Percentiles rank a stretch among this genome's conserved stretches.
These are phyloP conservation scores for Cutaneotrichosporon sp. DNA, from an alignment of 1,284 basidiomycete genomes.

Conservation along the genomic window DNA sequence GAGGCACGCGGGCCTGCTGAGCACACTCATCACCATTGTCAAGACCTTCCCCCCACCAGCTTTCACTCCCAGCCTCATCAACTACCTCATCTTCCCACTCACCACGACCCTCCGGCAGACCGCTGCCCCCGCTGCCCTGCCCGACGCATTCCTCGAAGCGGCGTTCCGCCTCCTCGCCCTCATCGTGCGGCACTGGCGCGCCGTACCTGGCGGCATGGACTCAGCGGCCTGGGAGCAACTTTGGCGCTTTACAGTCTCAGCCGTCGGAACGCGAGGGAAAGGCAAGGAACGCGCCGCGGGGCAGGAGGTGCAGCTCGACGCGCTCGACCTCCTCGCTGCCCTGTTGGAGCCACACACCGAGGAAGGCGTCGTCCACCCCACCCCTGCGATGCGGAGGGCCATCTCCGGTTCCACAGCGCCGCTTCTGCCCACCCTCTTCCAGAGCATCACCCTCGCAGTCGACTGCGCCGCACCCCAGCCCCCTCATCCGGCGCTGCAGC, in stretches of 20 bases:
- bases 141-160: conserved; percentile 76
- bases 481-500: conserved; percentile 64
- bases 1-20: conserved; percentile 60
- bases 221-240: conserved; percentile 73
- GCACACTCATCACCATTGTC: conserved; percentile 60
- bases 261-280: conserved; percentile 61
- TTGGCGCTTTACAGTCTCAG: conserved; percentile 68
- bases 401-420: conserved; percentile 52
- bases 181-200: conserved; percentile 76
- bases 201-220: conserved; percentile 60
- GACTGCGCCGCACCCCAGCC: conserved; percentile 58
- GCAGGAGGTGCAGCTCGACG: conserved; percentile 42
- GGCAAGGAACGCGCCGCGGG: conserved; percentile 59
- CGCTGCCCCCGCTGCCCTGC: conserved; percentile 63
- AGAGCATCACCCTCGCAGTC: conserved; percentile 73
- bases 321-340: conserved; percentile 35
- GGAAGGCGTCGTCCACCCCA: conserved; percentile 54
- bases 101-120: conserved; percentile 75
- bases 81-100: conserved; percentile 83
- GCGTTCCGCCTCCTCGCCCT: conserved; percentile 64
- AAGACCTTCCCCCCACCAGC: conserved; percentile 53
- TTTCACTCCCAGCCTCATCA: conserved; percentile 67
- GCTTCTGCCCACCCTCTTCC: conserved; percentile 75
- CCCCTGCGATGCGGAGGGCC: conserved; percentile 58
- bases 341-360: conserved; percentile 29